phyloP scores from a whole-genome alignment of 2,329 filamentous ascomycete genomes.

The Fusarium euwallaceae region DNA sequence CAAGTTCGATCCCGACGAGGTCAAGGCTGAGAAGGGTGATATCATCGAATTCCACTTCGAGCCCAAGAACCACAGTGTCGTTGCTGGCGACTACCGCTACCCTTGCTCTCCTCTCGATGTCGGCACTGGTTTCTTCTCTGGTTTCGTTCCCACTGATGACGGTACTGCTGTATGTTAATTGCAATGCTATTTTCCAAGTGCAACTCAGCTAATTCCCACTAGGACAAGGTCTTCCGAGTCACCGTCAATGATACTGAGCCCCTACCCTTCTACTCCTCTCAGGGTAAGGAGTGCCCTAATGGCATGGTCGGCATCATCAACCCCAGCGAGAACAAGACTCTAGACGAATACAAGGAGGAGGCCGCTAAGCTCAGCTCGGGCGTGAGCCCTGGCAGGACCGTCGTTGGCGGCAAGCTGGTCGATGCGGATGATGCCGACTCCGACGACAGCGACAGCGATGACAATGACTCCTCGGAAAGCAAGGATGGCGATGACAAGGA shows the following conservation, averaged over 20 bases:
- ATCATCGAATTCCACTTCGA: constrained; percentile 55
- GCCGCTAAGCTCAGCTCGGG: constrained; percentile 45
- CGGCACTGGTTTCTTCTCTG: constrained; percentile 55
- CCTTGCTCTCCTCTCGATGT: constrained; percentile 52
- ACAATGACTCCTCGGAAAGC: background rate
- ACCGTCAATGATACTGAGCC: constrained; percentile 50
- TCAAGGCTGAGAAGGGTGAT: constrained; percentile 51
- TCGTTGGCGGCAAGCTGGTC: constrained; percentile 50
- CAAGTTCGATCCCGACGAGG: constrained; percentile 51
- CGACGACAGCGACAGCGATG: constrained; percentile 1
- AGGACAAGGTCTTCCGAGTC: constrained; percentile 55
- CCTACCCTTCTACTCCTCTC: constrained; percentile 56
- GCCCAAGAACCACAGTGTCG: constrained; percentile 55
- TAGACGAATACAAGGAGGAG: constrained; percentile 49
- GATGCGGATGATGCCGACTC: constrained; percentile 37
- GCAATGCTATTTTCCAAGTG: background rate
- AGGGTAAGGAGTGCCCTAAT: constrained; percentile 52
- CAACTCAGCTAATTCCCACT: constrained; percentile 7
- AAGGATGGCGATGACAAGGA: constrained; percentile 14
- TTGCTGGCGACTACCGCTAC: constrained; percentile 51
- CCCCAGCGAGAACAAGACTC: constrained; percentile 46
- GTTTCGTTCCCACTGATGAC: constrained; percentile 48
- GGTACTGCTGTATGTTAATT: constrained; percentile 49
- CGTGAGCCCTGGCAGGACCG: constrained; percentile 44
- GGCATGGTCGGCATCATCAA: constrained; percentile 59